Evolutionary conservation across 2,329 filamentous ascomycete species (phyloP).

Genomic region (Xylariaceae sp.): DNA sequence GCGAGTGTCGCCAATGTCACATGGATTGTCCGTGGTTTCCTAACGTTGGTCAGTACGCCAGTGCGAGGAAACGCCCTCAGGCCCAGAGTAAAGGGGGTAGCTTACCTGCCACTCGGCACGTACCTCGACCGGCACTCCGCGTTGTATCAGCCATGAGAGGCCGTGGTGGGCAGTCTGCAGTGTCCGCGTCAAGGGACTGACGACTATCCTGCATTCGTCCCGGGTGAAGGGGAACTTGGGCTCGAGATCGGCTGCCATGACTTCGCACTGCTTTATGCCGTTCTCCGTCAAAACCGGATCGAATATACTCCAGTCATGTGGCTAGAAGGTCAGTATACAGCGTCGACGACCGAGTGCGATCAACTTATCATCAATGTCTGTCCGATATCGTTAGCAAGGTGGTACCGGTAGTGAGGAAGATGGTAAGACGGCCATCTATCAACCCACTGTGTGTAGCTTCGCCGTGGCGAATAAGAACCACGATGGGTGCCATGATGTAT

Average conservation of each 20-base stretch:
- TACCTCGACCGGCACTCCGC: constrained; percentile 20
- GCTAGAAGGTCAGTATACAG: constrained; percentile 14
- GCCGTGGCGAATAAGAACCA: constrained; percentile 35
- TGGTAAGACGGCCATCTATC: no score
- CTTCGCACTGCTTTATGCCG: constrained; percentile 21
- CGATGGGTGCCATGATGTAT: constrained; percentile 32
- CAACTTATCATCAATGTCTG: constrained; percentile 24
- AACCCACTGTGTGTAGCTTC: constrained; percentile 33
- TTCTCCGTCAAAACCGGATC: constrained; percentile 23
- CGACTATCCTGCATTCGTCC: constrained; percentile 22
- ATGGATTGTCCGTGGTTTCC: constrained; percentile 25
- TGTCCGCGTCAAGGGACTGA: constrained; percentile 24
- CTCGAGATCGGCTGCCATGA: constrained; percentile 17
- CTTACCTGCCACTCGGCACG: constrained; percentile 27
- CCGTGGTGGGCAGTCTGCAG: constrained; percentile 22
- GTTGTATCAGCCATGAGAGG: constrained; percentile 21
- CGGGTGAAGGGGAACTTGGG: constrained; percentile 12
- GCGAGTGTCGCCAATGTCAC: constrained; percentile 21
- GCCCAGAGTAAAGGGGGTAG: neutral
- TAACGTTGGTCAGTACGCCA: constrained; percentile 7
- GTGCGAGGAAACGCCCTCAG: no score
- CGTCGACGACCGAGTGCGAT: constrained; percentile 1
- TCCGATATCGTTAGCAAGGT: constrained; percentile 3
- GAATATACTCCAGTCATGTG: constrained; percentile 23
- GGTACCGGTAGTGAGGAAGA: no score